A percentile compares a stretch with the other conserved stretches of the same genome.
Conservation (phyloP, 768 basidiomycete genomes). For the Macrolepiota fuliginosa region DNA sequence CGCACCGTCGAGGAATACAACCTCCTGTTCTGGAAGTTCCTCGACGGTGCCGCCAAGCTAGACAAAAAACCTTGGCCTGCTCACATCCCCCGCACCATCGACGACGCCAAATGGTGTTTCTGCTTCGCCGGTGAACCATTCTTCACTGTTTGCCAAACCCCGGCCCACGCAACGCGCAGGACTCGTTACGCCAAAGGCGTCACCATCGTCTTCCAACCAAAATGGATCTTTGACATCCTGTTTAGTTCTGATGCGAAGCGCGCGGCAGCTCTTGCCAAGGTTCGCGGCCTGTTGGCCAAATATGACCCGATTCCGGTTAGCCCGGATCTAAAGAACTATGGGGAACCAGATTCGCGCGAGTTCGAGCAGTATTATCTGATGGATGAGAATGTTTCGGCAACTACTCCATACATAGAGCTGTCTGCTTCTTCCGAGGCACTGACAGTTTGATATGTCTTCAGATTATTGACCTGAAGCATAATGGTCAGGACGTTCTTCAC, state of each 20-base stretch:
- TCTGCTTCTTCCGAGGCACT: conserved; percentile 12
- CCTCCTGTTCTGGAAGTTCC: conserved; percentile 19
- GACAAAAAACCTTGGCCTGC: conserved; percentile 19
- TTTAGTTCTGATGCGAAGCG: conserved; percentile 21
- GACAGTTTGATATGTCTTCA: background rate
- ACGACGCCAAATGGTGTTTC: conserved; percentile 21
- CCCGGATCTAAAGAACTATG: conserved; percentile 22
- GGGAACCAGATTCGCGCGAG: conserved; percentile 18
- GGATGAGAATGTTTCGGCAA: conserved; percentile 19
- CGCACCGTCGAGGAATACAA: conserved; percentile 19
- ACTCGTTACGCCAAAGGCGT: conserved; percentile 19
- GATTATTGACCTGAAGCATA: background rate
- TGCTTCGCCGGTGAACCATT: conserved; percentile 22
- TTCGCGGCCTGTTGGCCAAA: conserved; percentile 18
- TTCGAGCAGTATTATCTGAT: conserved; percentile 19
- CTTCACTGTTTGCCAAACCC: conserved; percentile 21
- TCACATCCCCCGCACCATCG: conserved; percentile 16
- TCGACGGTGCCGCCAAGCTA: conserved; percentile 19
- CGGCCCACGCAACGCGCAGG: conserved; percentile 18
- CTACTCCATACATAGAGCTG: conserved; percentile 14
- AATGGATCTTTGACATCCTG: conserved; percentile 23
- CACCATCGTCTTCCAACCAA: conserved; percentile 21
- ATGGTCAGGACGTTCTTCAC: background rate
- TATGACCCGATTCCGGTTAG: conserved; percentile 21
- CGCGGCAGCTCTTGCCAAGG: conserved; percentile 17